A percentile compares a stretch with the other conserved stretches of the same genome.
phyloP scores from a whole-genome alignment of 2,329 filamentous ascomycete genomes.

The Exophiala bonariae region DNA sequence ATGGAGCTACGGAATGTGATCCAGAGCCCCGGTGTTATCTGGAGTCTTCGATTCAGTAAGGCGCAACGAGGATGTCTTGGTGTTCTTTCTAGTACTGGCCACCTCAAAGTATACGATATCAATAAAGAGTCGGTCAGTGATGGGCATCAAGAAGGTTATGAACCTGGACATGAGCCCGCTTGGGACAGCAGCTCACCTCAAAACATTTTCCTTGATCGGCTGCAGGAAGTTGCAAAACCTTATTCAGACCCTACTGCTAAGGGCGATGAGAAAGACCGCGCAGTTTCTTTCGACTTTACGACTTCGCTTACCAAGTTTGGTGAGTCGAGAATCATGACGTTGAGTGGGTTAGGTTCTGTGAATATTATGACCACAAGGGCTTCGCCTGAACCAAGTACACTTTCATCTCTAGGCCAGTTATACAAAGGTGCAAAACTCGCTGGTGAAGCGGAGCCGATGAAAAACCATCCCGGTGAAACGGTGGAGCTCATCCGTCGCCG shows the following conservation, averaged over 20 bases:
- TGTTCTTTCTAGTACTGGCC: slow-evolving; percentile 59
- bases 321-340: slow-evolving; percentile 54
- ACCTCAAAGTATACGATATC: slow-evolving; percentile 58
- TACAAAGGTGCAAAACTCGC: slow-evolving; percentile 13
- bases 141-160: slow-evolving; percentile 39
- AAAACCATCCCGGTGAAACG: neutral
- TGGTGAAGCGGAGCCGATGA: neutral
- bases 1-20: slow-evolving; percentile 59
- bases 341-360: slow-evolving; percentile 54
- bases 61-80: slow-evolving; percentile 59
- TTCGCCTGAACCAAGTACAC: slow-evolving; percentile 11
- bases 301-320: slow-evolving; percentile 43
- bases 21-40: slow-evolving; percentile 54
- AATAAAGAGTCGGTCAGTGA: slow-evolving; percentile 50
- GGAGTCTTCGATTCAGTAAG: slow-evolving; percentile 63
- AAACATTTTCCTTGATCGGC: slow-evolving; percentile 45
- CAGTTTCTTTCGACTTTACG: slow-evolving; percentile 64
- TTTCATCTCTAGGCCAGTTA: slow-evolving; percentile 19
- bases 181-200: slow-evolving; percentile 43
- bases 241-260: slow-evolving; percentile 46
- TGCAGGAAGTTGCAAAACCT: slow-evolving; percentile 47
- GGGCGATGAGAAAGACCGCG: slow-evolving; percentile 46
- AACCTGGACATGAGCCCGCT: slow-evolving; percentile 24
- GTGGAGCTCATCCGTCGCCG: slow-evolving; percentile 14
- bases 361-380: slow-evolving; percentile 42